Evolutionary conservation across 805 yeast species (phyloP).

Genomic region (Starmerella geochares): DNA sequence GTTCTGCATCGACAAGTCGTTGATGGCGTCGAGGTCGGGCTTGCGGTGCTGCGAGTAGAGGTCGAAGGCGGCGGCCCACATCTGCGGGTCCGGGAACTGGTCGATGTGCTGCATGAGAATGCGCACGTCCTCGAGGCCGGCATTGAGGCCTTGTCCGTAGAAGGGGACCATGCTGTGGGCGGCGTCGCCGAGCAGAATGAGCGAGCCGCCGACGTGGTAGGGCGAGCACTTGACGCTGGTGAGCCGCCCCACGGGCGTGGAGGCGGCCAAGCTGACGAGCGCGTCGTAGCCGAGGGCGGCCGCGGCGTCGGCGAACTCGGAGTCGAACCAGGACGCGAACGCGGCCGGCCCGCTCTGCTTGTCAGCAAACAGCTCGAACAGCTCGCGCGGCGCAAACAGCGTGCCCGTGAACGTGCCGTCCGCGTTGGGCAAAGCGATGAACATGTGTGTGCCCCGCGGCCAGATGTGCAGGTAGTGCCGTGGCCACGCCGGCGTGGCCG

Average conservation of each 20-base stretch:
- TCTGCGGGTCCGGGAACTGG: constrained; percentile 15
- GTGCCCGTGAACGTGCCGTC: constrained; percentile 88
- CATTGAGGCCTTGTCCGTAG: constrained; percentile 94
- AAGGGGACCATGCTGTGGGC: constrained; percentile 98
- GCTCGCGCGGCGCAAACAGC: constrained; percentile 68
- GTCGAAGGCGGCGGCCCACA: constrained; percentile 42
- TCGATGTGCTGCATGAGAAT: constrained; percentile 43
- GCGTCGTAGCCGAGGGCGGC: constrained; percentile 51
- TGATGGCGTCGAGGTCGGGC: constrained; percentile 62
- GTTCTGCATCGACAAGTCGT: constrained; percentile 67
- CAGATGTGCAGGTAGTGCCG: constrained; percentile 75
- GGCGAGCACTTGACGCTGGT: constrained; percentile 62
- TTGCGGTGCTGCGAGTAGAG: constrained; percentile 48
- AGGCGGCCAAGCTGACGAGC: constrained; percentile 40
- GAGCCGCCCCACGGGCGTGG: constrained; percentile 67
- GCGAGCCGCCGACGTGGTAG: constrained; percentile 53
- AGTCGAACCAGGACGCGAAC: constrained; percentile 45
- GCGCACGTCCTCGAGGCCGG: constrained; percentile 86
- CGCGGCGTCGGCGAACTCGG: constrained; percentile 66
- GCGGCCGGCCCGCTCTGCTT: constrained; percentile 30
- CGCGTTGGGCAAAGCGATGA: constrained; percentile 75
- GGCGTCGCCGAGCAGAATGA: constrained; percentile 77
- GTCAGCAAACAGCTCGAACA: constrained; percentile 41
- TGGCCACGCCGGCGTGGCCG: constrained; percentile 37
- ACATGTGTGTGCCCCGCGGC: constrained; percentile 82